These are phyloP conservation scores for Rhodamnia argentea DNA, from an alignment of 345 rosid species.

Conservation along the genomic window DNA sequence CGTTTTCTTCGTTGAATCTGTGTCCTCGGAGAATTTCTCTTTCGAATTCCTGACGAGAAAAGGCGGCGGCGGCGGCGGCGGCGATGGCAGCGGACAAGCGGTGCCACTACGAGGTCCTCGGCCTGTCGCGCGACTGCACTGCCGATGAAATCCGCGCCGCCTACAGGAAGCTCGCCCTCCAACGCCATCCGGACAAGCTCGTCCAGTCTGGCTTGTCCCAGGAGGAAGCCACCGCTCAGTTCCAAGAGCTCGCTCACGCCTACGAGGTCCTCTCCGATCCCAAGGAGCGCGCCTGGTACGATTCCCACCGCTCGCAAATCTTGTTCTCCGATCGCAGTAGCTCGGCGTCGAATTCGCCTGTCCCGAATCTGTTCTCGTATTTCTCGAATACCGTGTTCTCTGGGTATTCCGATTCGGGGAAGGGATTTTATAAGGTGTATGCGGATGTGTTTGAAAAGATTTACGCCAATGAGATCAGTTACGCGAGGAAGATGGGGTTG, in stretches of 20 bases:
- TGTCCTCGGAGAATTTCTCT: background rate
- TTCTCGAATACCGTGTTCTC: conserved; percentile 66
- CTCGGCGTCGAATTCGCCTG: conserved; percentile 22
- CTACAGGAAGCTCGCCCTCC: conserved; percentile 75
- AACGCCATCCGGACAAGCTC: conserved; percentile 97
- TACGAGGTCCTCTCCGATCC: conserved; percentile 88
- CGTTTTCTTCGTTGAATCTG: background rate
- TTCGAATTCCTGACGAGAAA: background rate
- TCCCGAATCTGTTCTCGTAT: conserved; percentile 71
- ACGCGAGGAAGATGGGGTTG: conserved; percentile 49
- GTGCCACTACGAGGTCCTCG: conserved; percentile 84
- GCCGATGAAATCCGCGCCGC: conserved; percentile 82
- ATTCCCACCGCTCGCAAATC: conserved; percentile 88
- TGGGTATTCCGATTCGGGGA: conserved; percentile 58
- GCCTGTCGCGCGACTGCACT: conserved; percentile 37
- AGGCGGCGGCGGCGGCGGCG: background rate
- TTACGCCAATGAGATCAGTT: conserved; percentile 51
- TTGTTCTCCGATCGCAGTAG: conserved; percentile 62
- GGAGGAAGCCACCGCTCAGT: conserved; percentile 79
- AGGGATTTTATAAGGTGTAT: conserved; percentile 79
- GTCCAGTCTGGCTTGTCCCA: conserved; percentile 64
- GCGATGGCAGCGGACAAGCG: conserved; percentile 71
- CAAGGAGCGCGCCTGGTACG: conserved; percentile 90
- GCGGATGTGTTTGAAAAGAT: conserved; percentile 59
- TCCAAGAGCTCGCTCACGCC: conserved; percentile 83